phyloP scores from a whole-genome alignment of 2,329 filamentous ascomycete species.

The Dothiorella sarmentorum region DNA sequence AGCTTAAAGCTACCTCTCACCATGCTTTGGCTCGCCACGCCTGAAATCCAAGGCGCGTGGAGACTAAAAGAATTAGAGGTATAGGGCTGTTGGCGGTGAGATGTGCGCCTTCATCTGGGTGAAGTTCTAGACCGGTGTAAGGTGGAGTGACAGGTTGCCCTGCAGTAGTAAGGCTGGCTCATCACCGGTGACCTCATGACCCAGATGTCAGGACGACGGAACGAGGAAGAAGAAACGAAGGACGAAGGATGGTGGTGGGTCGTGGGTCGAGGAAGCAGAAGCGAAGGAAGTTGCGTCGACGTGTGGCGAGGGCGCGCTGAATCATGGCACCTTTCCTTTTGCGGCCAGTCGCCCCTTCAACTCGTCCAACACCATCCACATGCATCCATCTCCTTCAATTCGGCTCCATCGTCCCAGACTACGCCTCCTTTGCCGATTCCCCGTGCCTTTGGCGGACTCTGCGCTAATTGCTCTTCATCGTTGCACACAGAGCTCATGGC shows the following conservation, averaged over 20 bases:
- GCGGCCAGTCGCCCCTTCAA: background rate
- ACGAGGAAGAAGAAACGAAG: background rate
- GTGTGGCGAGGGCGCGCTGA: background rate
- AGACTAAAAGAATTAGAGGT: no score
- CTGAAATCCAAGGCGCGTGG: no score
- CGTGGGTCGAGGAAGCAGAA: background rate
- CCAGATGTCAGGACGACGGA: conserved; percentile 2
- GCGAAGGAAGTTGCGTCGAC: background rate
- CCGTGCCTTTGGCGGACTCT: no score
- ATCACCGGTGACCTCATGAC: background rate
- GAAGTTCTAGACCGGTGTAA: background rate
- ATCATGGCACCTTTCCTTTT: background rate
- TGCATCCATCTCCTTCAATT: background rate
- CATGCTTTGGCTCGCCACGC: no score
- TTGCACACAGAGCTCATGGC: no score
- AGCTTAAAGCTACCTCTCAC: background rate
- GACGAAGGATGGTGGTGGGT: no score
- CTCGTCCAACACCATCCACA: background rate
- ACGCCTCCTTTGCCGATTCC: no score
- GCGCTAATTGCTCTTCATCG: no score
- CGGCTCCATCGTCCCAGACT: no score
- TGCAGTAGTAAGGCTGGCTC: background rate
- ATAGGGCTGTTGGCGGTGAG: background rate
- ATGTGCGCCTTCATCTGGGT: background rate
- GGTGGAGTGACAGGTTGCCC: background rate